These are phyloP conservation scores for Hygrophila difformis DNA, from an alignment of 257 asterid species.

Conservation along the genomic window DNA sequence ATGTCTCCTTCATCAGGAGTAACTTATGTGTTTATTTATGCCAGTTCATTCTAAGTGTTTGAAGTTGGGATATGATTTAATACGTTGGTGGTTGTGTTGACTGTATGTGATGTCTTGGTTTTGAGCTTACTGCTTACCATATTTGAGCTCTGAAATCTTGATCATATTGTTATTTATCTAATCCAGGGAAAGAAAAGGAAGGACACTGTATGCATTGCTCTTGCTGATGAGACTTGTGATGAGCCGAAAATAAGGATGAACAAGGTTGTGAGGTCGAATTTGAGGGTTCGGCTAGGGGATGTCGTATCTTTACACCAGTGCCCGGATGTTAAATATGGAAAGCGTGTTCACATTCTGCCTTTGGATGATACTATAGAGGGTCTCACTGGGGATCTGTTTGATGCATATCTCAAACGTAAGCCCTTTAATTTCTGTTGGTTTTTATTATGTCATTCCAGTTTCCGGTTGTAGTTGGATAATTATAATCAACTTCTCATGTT, in stretches of 20 bases:
- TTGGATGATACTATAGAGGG: constrained; percentile 43
- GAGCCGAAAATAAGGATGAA: constrained; percentile 66
- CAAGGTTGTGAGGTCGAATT: constrained; percentile 52
- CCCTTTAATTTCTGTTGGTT: constrained; percentile 1
- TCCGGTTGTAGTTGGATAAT: too few relatives aligned
- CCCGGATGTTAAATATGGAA: constrained; percentile 17
- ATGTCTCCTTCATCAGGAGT: too few relatives aligned
- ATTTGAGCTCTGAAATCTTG: constrained; percentile 12
- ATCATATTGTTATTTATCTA: constrained; percentile 6
- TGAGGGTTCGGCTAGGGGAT: constrained; percentile 57
- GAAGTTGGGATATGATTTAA: too few relatives aligned
- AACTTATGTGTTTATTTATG: too few relatives aligned
- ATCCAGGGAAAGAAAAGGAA: constrained; percentile 41
- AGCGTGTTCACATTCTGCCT: constrained; percentile 38
- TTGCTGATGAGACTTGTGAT: constrained; percentile 54
- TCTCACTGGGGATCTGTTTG: constrained; percentile 40
- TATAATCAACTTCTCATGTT: too few relatives aligned
- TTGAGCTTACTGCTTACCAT: neutral
- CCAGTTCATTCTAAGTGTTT: too few relatives aligned
- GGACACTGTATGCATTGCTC: constrained; percentile 42
- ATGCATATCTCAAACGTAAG: constrained; percentile 37
- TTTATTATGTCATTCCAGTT: too few relatives aligned
- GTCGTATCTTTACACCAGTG: constrained; percentile 10
- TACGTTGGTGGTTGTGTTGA: too few relatives aligned
- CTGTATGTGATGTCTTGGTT: neutral